Percentiles rank a stretch among this genome's conserved stretches.
Evolutionary conservation across 352 stramenopile species (phyloP).

Genomic region (Saprolegnia diclina): DNA sequence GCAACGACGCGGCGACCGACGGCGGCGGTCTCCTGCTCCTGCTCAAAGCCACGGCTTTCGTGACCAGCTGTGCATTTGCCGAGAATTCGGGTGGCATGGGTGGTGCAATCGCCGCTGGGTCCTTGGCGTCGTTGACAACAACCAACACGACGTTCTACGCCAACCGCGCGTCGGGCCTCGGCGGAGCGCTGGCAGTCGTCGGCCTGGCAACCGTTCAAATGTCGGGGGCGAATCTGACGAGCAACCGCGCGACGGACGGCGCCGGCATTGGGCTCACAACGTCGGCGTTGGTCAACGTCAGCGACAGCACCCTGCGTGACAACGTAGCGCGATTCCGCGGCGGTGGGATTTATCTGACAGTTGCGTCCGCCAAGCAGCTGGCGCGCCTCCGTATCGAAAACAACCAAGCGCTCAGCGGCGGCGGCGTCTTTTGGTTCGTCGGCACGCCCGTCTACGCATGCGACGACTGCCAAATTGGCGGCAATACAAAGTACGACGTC

Average conservation of each 20-base stretch:
- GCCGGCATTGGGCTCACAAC: not conserved
- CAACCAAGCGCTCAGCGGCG: conserved; percentile 9
- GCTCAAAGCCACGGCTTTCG: not conserved
- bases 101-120: conserved; percentile 38
- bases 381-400: not conserved
- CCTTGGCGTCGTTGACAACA: conserved; percentile 31
- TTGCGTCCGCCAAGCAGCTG: not conserved
- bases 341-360: not conserved
- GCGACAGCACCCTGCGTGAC: not conserved
- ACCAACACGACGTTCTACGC: not conserved
- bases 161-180: not conserved
- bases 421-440: conserved; percentile 18
- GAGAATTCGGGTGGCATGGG: not conserved
- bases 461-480: not conserved
- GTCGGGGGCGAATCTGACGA: not conserved
- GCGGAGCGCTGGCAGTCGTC: conserved; percentile 29
- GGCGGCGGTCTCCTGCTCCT: conserved; percentile 13
- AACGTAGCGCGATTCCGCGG: conserved; percentile 8
- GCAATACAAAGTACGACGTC: conserved; percentile 9
- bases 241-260: conserved; percentile 8
- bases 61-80: not conserved
- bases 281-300: not conserved
- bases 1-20: not conserved
- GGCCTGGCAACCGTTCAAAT: conserved; percentile 30
- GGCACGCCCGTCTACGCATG: not conserved